Evolutionary conservation across 306 rosid genomes (phyloP), one percentile per base, ranked within the genome.

Genomic region (Pachyrhizus erosus): DNA sequence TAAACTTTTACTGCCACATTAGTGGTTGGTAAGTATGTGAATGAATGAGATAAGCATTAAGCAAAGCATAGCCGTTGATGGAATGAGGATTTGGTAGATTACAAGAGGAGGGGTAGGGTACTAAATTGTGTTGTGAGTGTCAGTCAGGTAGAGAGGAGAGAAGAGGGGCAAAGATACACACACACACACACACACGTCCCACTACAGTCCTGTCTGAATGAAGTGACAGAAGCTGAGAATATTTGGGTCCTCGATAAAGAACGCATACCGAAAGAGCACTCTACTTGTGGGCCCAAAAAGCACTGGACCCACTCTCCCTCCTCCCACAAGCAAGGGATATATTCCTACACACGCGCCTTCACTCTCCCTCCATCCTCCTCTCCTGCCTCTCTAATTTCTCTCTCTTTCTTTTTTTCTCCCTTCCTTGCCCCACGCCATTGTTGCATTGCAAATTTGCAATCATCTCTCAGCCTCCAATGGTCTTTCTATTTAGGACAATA

Each of bases 221-320:
- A 91, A 82, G 73, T 87, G 97, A 92, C 91, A 85, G 89, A 80
- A 77, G 88, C 71, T 55, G 73, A 75, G 83, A 96, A 96, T 96
- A 92, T 96, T 96, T 96, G 90, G 97, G 94, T 87, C 87, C 79
- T 86, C 96, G 97, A 89, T 86, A 93, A 96, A 93, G 97, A 90
- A 83, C 67, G 87, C 89, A 87, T 91, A 87, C 91, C 97, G 84
- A 89, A 89, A 91, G 94, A 91, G 85, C 96, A 92, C 98, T 86
- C 97, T 78, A 83, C 79, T 78, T 34, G 84, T 20, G 89, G 93
- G 80, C 72, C 92, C 89, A 62, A 1, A 73, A 73, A 17, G 18
- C 24, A 26, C 0, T 84, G 90, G 93, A 84, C 84, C 97, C 89
- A 72, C 84, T 85, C 88, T 43, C 51, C 75, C 96, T 91, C 94